Conservation (phyloP, 1,284 basidiomycete species). For the Puccinia triticina region DNA sequence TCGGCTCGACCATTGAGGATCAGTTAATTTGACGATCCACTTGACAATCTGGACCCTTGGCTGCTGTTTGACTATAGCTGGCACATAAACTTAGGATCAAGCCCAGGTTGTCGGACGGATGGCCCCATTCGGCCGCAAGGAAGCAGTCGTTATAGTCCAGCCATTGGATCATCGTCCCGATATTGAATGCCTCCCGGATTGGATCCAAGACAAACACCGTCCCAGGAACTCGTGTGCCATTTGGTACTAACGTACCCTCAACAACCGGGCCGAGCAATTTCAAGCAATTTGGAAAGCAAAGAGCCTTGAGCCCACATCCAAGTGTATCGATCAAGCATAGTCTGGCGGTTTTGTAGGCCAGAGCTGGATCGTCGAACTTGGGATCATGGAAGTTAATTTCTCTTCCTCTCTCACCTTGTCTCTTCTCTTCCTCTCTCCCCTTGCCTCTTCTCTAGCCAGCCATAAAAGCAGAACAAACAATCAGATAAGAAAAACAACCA, state of each 20-base stretch:
- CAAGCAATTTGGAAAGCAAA: conserved; percentile 76
- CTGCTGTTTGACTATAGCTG: conserved; percentile 74
- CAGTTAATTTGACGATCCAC: too few relatives aligned
- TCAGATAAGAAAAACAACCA: too few relatives aligned
- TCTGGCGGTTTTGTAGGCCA: conserved; percentile 81
- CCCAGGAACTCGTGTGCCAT: conserved; percentile 84
- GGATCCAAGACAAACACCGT: conserved; percentile 92
- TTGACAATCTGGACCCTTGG: too few relatives aligned
- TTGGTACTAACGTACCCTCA: conserved; percentile 82
- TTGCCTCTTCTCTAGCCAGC: too few relatives aligned
- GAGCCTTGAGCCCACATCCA: conserved; percentile 80
- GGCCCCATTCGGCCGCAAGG: conserved; percentile 88
- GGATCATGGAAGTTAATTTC: conserved; percentile 48
- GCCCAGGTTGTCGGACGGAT: conserved; percentile 92
- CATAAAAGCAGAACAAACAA: too few relatives aligned
- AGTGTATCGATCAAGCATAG: conserved; percentile 87
- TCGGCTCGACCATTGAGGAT: too few relatives aligned
- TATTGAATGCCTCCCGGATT: conserved; percentile 91
- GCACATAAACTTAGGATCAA: conserved; percentile 89
- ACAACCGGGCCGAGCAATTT: conserved; percentile 82
- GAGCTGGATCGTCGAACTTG: conserved; percentile 62
- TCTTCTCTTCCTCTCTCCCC: too few relatives aligned
- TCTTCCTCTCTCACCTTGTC: too few relatives aligned
- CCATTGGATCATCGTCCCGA: conserved; percentile 90
- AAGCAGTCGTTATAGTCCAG: conserved; percentile 85